A percentile compares a stretch with the other conserved stretches of the same genome.
Conservation (phyloP, 495 filamentous ascomycete species). For the Stereocaulon alpinum region DNA sequence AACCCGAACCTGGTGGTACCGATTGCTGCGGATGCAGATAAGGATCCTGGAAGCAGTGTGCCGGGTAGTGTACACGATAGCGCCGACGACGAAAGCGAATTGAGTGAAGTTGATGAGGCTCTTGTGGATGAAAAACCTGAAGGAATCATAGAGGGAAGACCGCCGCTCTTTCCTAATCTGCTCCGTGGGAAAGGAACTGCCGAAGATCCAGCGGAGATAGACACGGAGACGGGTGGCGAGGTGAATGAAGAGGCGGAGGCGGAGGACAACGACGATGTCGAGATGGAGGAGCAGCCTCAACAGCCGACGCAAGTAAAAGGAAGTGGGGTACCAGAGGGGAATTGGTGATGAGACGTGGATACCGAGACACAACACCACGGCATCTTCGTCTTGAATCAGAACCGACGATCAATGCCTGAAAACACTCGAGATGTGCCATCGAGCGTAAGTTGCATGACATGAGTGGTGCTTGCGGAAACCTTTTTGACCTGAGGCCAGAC, state of each 20-base stretch:
- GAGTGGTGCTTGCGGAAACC: too few species aligned
- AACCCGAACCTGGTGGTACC: slow-evolving; percentile 27
- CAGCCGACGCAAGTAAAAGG: not conserved
- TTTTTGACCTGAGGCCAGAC: too few species aligned
- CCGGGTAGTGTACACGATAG: slow-evolving; percentile 60
- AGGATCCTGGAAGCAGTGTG: slow-evolving; percentile 33
- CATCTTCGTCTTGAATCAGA: too few species aligned
- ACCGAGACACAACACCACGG: not conserved
- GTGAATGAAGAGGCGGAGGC: slow-evolving; percentile 19
- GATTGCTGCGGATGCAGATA: slow-evolving; percentile 30
- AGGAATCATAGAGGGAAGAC: slow-evolving; percentile 31
- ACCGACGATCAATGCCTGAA: too few species aligned
- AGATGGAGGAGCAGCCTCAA: not conserved
- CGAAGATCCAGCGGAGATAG: slow-evolving; percentile 10
- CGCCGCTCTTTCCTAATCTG: slow-evolving; percentile 31
- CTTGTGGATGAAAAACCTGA: slow-evolving; percentile 28
- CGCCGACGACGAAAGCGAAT: slow-evolving; percentile 71
- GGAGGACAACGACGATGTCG: slow-evolving; percentile 3
- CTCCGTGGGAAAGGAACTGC: slow-evolving; percentile 1
- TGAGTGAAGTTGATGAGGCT: slow-evolving; percentile 55
- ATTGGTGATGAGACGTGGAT: not conserved
- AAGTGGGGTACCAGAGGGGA: not conserved
- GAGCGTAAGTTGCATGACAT: too few species aligned
- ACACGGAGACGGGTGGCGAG: slow-evolving; percentile 2
- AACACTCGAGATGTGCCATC: too few species aligned